Percentiles rank a stretch among this genome's conserved stretches.
Conservation (phyloP, 139 green algal genomes). For the Chlamydomonas applanata region DNA sequence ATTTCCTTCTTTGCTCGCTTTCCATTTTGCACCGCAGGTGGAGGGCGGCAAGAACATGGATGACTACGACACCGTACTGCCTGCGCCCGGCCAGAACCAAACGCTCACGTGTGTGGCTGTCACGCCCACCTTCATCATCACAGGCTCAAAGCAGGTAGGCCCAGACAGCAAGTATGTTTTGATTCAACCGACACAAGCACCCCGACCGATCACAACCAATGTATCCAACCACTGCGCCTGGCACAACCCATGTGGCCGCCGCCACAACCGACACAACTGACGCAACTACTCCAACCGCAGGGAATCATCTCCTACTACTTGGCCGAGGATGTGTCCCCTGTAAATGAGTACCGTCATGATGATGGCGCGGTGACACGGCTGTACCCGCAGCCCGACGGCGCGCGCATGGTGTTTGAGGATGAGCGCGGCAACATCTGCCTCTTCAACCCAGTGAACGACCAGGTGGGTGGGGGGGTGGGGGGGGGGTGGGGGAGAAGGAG, state of each 20-base stretch:
- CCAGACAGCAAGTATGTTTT: no score
- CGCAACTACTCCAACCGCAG: background rate
- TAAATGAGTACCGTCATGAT: conserved; percentile 72
- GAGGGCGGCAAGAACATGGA: background rate
- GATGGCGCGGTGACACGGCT: conserved; percentile 48
- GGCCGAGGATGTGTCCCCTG: conserved; percentile 32
- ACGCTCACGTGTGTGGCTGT: conserved; percentile 57
- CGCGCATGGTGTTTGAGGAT: conserved; percentile 66
- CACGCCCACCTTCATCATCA: conserved; percentile 63
- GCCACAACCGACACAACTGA: background rate
- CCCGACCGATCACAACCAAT: no score
- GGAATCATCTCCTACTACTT: conserved; percentile 64
- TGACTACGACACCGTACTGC: conserved; percentile 35
- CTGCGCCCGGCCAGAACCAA: conserved; percentile 28
- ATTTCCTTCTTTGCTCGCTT: no score
- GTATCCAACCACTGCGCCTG: no score
- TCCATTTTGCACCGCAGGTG: no score
- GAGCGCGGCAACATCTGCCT: conserved; percentile 41
- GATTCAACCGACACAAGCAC: no score
- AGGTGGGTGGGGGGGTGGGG: conserved; percentile 42
- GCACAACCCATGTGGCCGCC: background rate
- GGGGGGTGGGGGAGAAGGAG: no score
- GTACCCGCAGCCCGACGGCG: conserved; percentile 55
- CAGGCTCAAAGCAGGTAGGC: conserved; percentile 37
- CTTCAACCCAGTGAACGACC: conserved; percentile 70